Base-by-base conservation (phyloP, 768 basidiomycete genomes). In the Asterophora parasitica region DNA sequence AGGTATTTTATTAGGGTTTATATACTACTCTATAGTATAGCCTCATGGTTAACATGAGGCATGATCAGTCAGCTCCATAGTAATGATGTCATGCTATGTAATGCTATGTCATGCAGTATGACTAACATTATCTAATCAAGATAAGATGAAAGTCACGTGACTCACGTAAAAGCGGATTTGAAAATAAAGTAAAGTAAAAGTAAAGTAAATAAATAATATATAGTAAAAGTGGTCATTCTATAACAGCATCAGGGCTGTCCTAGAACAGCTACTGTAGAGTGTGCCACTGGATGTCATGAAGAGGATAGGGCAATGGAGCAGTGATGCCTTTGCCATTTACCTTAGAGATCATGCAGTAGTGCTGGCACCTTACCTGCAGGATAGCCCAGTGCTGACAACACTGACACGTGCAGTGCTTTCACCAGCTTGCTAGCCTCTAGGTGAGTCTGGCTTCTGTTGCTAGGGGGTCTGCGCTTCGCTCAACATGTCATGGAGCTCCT, bases 231-330 rank as follows among this genome's bases (percentile, higher is more conserved):
- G n/a, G n/a, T n/a, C n/a, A n/a, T n/a, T n/a, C n/a, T n/a, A n/a
- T n/a, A n/a, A n/a, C n/a, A n/a, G 23, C 0, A 64, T 68, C 3
- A 58, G 65, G 0, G 51, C 64, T 0, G 62, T 59, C 0, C 49
- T 64, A 0, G 51, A 60, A 28, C 65, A 66, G 15, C 48, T 66
- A 0, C 51, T 62, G 0, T 31, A 43, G 0, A 59, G 60, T 0
- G 40, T 61, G 2, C 44, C 54, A 0, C 17, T 52, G 4, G 52
- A 54, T 12, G 49, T 45, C 2, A 17, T 54, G n/a, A 54, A 54
- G 40, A 31, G 5, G 32, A 52, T 48, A 7, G 51, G 48, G 2
- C 10, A 32, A 0, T 56, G 51, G 51, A 36, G 34, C 11, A 52
- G 48, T 15, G 41, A 52, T 30, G 48, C 48, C 0, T 49, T 49